phyloP scores from a whole-genome alignment of 257 asterid genomes.

The Solanum sejunctum region DNA sequence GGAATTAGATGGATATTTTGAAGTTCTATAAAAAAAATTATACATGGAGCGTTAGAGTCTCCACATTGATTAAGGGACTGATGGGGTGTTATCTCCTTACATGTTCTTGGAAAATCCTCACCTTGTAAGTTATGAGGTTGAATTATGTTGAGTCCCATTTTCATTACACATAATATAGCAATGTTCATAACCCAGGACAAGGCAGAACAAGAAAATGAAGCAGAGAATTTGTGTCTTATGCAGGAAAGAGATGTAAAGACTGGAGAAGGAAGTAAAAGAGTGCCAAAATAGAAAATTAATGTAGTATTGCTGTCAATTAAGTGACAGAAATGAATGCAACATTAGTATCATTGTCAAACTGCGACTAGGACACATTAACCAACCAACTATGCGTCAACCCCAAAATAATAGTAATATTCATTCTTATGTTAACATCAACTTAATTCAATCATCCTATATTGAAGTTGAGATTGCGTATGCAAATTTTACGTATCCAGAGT shows the following conservation, averaged over 20 bases:
- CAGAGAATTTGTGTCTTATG: neutral
- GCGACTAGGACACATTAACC: neutral
- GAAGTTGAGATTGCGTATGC: neutral
- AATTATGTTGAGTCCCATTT: neutral
- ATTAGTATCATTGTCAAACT: neutral
- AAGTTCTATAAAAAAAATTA: neutral
- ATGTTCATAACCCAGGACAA: neutral
- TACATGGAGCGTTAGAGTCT: neutral
- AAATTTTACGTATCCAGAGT: neutral
- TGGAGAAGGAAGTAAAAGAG: neutral
- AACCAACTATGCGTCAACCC: neutral
- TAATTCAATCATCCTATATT: neutral
- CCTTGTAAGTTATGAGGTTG: neutral
- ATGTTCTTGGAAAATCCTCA: neutral
- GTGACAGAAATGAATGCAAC: neutral
- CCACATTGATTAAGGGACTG: neutral
- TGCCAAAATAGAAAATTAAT: neutral
- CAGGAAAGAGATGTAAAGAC: neutral
- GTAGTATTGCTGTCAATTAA: neutral
- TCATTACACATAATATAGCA: neutral
- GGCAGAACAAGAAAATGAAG: neutral
- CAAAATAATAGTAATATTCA: neutral
- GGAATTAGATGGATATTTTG: neutral
- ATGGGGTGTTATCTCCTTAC: neutral
- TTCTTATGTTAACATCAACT: neutral